phyloP scores from a whole-genome alignment of 1,284 basidiomycete genomes.

The Fomes fomentarius region DNA sequence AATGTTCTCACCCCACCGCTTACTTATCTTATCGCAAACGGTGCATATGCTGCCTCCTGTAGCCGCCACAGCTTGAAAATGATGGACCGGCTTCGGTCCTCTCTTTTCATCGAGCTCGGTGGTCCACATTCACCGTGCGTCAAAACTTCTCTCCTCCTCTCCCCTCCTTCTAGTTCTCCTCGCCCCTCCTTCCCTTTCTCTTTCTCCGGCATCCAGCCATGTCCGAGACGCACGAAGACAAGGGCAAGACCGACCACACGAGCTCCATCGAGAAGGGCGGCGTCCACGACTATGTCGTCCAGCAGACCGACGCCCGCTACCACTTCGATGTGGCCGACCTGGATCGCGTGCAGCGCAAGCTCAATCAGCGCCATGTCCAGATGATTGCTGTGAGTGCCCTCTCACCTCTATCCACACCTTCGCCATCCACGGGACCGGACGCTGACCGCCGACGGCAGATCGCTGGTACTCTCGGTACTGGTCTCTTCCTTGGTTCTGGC shows the following conservation, averaged over 20 bases:
- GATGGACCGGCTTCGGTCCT: too few relatives aligned
- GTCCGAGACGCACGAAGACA: slow-evolving; percentile 14
- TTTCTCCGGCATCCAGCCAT: slow-evolving; percentile 6
- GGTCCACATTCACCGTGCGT: too few relatives aligned
- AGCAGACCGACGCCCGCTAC: slow-evolving; percentile 28
- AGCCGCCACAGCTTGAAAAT: too few relatives aligned
- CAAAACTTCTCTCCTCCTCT: too few relatives aligned
- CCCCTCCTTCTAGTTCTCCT: background rate
- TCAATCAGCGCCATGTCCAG: slow-evolving; percentile 75
- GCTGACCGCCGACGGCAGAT: slow-evolving; percentile 45
- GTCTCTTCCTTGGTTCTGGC: slow-evolving; percentile 83
- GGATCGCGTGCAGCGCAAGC: slow-evolving; percentile 61
- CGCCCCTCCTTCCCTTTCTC: background rate
- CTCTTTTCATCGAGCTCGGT: background rate
- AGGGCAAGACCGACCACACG: slow-evolving; percentile 23
- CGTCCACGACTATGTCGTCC: slow-evolving; percentile 31
- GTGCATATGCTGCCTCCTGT: too few relatives aligned
- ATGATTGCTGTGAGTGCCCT: slow-evolving; percentile 50
- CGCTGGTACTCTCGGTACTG: slow-evolving; percentile 76
- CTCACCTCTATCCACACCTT: background rate
- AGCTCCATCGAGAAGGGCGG: slow-evolving; percentile 37
- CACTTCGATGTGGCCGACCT: slow-evolving; percentile 59
- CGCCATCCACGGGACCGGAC: background rate
- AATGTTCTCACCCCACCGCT: too few relatives aligned
- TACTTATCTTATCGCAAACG: too few relatives aligned